Evolutionary conservation across 1,139 yeast species (phyloP).

Genomic region (Kodamaea sp.): DNA sequence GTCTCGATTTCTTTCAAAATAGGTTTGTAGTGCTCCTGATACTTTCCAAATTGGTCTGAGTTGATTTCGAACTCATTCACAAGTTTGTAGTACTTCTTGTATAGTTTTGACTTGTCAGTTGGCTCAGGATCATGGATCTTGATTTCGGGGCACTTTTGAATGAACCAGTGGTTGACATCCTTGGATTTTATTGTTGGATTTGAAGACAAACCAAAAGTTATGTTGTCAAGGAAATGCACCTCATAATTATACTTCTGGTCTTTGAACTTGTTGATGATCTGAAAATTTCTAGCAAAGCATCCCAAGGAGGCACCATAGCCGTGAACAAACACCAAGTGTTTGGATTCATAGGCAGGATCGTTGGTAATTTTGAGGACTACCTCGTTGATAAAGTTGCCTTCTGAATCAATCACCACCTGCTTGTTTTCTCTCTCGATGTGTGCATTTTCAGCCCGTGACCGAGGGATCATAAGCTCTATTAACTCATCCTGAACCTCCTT

Average conservation of each 20-base stretch:
- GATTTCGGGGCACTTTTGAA: conserved; percentile 32
- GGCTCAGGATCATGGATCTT: conserved; percentile 32
- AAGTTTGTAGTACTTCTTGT: conserved; percentile 46
- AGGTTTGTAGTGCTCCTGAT: conserved; percentile 40
- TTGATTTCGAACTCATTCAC: conserved; percentile 37
- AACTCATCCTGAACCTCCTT: conserved; percentile 36
- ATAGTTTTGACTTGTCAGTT: conserved; percentile 29
- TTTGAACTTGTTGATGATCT: conserved; percentile 40
- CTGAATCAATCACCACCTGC: conserved; percentile 27
- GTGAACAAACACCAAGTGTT: conserved; percentile 69
- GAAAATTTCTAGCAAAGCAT: conserved; percentile 78
- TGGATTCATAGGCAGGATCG: conserved; percentile 15
- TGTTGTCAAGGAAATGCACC: conserved; percentile 76
- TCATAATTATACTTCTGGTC: conserved; percentile 42
- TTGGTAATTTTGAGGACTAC: conserved; percentile 23
- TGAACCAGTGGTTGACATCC: conserved; percentile 32
- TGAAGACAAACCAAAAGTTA: conserved; percentile 83
- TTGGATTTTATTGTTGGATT: conserved; percentile 57
- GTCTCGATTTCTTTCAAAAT: conserved; percentile 42
- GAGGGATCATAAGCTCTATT: conserved; percentile 38
- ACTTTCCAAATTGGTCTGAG: conserved; percentile 25
- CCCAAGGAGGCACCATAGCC: conserved; percentile 93
- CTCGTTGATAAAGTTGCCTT: conserved; percentile 38
- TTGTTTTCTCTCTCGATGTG: conserved; percentile 22
- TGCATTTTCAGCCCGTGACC: conserved; percentile 21